Conservation (phyloP, 805 yeast genomes). For the Pichia pseudocactophila region DNA sequence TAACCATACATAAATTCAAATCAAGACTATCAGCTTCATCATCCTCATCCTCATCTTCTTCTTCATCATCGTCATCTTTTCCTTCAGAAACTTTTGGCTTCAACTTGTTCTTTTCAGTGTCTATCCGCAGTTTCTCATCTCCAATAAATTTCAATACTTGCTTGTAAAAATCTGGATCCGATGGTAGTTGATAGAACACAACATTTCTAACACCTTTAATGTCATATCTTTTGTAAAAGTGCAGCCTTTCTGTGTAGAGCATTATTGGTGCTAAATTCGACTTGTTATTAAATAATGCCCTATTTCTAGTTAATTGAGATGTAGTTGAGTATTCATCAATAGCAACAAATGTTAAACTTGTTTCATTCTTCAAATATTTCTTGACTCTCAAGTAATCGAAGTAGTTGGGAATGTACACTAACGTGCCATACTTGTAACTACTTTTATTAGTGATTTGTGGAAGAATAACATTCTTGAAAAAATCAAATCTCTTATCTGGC, state of each 20-base stretch:
- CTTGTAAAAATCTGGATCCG: conserved; percentile 73
- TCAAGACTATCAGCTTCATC: conserved; percentile 17
- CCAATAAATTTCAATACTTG: conserved; percentile 70
- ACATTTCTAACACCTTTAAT: conserved; percentile 78
- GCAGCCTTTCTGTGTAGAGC: conserved; percentile 90
- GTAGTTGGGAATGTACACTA: conserved; percentile 78
- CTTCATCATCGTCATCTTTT: conserved; percentile 8
- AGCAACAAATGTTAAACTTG: conserved; percentile 57
- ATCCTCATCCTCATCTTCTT: conserved; percentile 13
- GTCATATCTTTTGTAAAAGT: conserved; percentile 81
- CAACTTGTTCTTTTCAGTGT: conserved; percentile 18
- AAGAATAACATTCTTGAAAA: conserved; percentile 62
- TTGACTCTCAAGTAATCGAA: conserved; percentile 76
- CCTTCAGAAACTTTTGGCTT: conserved; percentile 2
- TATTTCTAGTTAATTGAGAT: conserved; percentile 58
- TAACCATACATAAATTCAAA: conserved; percentile 34
- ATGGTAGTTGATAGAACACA: conserved; percentile 75
- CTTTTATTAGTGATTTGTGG: conserved; percentile 61
- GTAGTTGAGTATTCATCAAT: conserved; percentile 78
- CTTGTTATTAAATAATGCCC: conserved; percentile 55
- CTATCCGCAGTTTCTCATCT: conserved; percentile 30
- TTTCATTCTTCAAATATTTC: conserved; percentile 54
- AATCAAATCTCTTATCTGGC: conserved; percentile 76
- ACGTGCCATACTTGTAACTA: conserved; percentile 61
- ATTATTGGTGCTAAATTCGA: conserved; percentile 38